Percentiles rank a stretch among this genome's conserved stretches.
Evolutionary conservation across 129 eudicot species (phyloP).

Genomic region (Artemisia annua): DNA sequence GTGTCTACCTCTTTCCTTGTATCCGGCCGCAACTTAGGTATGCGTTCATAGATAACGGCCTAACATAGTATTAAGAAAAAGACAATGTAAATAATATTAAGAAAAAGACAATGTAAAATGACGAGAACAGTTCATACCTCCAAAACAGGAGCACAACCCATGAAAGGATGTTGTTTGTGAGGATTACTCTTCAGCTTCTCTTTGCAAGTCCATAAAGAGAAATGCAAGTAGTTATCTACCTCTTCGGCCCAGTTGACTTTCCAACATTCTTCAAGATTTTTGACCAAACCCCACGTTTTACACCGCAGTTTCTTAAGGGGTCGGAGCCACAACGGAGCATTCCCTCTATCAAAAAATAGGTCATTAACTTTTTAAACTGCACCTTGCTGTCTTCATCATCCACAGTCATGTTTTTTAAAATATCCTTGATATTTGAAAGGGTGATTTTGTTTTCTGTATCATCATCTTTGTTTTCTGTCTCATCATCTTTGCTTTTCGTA

Average conservation of each 20-base stretch:
- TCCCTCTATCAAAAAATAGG: constrained; percentile 10
- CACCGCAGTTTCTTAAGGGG: not conserved
- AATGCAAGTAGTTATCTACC: not conserved
- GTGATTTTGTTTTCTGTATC: not conserved
- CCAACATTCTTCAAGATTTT: constrained; percentile 12
- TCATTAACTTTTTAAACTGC: constrained; percentile 6
- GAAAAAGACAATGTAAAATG: no score
- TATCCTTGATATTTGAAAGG: not conserved
- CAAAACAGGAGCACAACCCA: constrained; percentile 17
- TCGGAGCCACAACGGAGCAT: constrained; percentile 2
- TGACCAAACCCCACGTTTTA: constrained; percentile 8
- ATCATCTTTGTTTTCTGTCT: no score
- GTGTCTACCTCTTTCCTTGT: no score
- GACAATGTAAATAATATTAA: no score
- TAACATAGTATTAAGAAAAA: not conserved
- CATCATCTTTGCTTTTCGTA: no score
- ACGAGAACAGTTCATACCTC: not conserved
- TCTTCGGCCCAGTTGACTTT: not conserved
- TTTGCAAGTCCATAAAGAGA: not conserved
- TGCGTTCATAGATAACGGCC: constrained; percentile 16
- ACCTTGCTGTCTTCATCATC: constrained; percentile 7
- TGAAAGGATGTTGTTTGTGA: not conserved
- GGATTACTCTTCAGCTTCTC: not conserved
- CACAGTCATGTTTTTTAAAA: not conserved
- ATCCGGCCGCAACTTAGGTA: no score